A percentile compares a stretch with the other conserved stretches of the same genome.
These are phyloP conservation scores for Globisporangium emineosum DNA, from an alignment of 352 stramenopile species.

Conservation along the genomic window DNA sequence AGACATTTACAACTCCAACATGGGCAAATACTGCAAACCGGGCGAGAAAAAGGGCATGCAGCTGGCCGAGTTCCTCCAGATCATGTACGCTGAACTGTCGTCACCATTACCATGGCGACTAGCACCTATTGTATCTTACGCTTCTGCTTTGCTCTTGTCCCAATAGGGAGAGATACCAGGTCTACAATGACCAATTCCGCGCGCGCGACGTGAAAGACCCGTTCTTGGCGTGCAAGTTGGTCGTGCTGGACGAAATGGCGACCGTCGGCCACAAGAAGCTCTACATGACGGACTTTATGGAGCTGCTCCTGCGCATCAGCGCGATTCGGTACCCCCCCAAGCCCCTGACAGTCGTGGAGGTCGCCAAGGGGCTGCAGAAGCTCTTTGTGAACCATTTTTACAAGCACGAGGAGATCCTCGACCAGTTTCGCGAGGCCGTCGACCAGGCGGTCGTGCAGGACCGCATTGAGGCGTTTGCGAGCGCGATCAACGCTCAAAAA, in stretches of 20 bases:
- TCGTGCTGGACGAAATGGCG: constrained; percentile 75
- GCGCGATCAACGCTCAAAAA: constrained; percentile 38
- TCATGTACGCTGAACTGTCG: constrained; percentile 32
- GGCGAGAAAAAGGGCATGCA: constrained; percentile 81
- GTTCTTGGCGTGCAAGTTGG: constrained; percentile 69
- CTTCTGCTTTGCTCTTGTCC: not conserved
- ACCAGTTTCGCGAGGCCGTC: constrained; percentile 51
- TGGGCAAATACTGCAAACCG: constrained; percentile 68
- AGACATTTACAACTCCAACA: constrained; percentile 72
- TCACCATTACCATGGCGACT: not conserved
- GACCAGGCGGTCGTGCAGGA: constrained; percentile 61
- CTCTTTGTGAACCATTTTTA: constrained; percentile 66
- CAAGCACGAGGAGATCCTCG: constrained; percentile 58
- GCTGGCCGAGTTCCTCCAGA: constrained; percentile 53
- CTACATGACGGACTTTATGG: constrained; percentile 76
- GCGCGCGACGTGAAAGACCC: constrained; percentile 66
- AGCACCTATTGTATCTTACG: not conserved
- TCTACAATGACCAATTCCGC: constrained; percentile 63
- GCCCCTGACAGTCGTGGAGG: constrained; percentile 33
- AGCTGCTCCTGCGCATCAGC: constrained; percentile 60
- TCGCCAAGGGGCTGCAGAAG: constrained; percentile 51
- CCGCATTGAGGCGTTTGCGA: constrained; percentile 55
- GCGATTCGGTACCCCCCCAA: constrained; percentile 56
- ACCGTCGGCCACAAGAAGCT: constrained; percentile 70
- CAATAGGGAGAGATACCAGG: constrained; percentile 53